Percentiles rank a stretch among this genome's conserved stretches.
Evolutionary conservation across 1,284 basidiomycete genomes (phyloP).

Genomic region (Ustilago loliicola): DNA sequence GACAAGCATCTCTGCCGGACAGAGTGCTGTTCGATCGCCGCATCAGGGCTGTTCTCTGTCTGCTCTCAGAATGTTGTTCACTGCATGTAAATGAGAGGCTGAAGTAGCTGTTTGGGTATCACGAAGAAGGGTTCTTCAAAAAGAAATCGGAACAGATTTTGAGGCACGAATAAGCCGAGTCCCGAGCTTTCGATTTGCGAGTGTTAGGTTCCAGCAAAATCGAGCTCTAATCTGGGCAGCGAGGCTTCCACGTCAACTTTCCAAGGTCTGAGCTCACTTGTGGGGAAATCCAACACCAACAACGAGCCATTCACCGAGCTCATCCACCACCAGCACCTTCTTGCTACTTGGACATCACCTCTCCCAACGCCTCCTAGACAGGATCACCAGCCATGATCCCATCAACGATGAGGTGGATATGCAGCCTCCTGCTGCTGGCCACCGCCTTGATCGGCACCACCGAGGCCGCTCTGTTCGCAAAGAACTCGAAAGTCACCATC

Average conservation of each 20-base stretch:
- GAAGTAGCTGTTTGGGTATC: background rate
- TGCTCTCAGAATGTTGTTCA: too few relatives aligned
- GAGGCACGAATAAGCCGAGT: slow-evolving; percentile 16
- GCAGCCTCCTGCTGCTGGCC: slow-evolving; percentile 41
- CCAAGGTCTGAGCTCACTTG: background rate
- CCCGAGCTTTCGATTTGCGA: slow-evolving; percentile 7
- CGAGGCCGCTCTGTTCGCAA: slow-evolving; percentile 61
- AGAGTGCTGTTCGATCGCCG: slow-evolving; percentile 27
- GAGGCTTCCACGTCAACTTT: slow-evolving; percentile 41
- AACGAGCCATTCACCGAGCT: background rate
- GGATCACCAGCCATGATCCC: slow-evolving; percentile 6
- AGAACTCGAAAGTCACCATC: slow-evolving; percentile 58
- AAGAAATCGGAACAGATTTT: slow-evolving; percentile 23
- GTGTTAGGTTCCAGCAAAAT: slow-evolving; percentile 2
- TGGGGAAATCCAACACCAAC: slow-evolving; percentile 15
- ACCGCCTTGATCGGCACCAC: slow-evolving; percentile 16
- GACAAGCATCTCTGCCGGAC: slow-evolving; percentile 29
- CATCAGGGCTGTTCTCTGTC: slow-evolving; percentile 11
- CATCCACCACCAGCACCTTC: background rate
- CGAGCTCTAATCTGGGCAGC: slow-evolving; percentile 23
- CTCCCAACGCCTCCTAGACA: background rate
- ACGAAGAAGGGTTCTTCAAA: slow-evolving; percentile 7
- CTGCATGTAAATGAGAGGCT: background rate
- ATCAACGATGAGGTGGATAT: slow-evolving; percentile 11
- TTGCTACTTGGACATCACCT: background rate